Conservation (phyloP, 2,329 filamentous ascomycete species). For the Alternaria panax region DNA sequence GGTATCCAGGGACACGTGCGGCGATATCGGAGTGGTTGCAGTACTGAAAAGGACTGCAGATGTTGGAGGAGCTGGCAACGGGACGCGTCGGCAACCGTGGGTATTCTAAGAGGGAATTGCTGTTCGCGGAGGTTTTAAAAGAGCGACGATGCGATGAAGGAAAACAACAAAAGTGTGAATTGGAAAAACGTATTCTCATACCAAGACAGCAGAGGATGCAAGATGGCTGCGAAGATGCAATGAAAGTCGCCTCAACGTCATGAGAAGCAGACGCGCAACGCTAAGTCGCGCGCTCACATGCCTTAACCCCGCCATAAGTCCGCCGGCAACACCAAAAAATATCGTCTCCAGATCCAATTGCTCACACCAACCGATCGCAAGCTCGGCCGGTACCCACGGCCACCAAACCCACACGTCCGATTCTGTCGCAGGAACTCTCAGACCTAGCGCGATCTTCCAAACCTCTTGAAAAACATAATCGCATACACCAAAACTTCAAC, state of each 20-base stretch:
- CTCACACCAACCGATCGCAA: conserved; percentile 11
- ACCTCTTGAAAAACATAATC: neutral
- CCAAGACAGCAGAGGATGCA: neutral
- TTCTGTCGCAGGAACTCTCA: neutral
- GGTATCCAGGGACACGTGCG: neutral
- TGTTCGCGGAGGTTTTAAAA: neutral
- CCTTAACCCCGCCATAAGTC: conserved; percentile 31
- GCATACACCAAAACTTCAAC: neutral
- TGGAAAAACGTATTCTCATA: neutral
- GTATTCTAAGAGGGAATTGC: conserved; percentile 4
- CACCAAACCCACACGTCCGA: neutral
- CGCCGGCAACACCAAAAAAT: conserved; percentile 31
- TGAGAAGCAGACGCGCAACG: conserved; percentile 13
- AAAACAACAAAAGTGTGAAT: neutral
- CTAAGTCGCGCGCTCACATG: conserved; percentile 28
- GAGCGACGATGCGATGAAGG: conserved; percentile 4
- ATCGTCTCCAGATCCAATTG: conserved; percentile 24
- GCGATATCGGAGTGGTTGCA: neutral
- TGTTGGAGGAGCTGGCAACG: neutral
- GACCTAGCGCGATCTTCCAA: neutral
- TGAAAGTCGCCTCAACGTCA: conserved; percentile 9
- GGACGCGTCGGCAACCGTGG: conserved; percentile 3
- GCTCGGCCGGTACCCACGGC: neutral
- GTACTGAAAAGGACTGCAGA: neutral
- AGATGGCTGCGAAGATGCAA: neutral